A percentile compares a stretch with the other conserved stretches of the same genome.
Conservation (phyloP, 2,329 filamentous ascomycete genomes). For the Emmonsia crescens region DNA sequence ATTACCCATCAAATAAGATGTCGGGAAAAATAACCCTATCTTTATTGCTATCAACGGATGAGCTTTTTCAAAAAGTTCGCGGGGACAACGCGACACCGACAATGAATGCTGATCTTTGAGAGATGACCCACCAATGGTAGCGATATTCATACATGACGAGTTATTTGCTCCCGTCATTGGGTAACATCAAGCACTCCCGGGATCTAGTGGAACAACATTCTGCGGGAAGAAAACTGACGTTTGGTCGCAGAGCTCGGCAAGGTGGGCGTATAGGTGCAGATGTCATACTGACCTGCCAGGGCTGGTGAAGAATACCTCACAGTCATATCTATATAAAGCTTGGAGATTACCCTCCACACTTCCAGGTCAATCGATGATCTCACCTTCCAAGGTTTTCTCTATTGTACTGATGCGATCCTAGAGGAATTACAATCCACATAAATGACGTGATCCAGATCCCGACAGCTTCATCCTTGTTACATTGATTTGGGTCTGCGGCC, state of each 20-base stretch:
- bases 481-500: no score
- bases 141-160: neutral
- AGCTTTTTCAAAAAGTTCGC: neutral
- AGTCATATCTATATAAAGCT: neutral
- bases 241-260: neutral
- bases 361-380: neutral
- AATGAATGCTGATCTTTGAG: neutral
- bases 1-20: neutral
- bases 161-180: neutral
- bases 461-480: neutral
- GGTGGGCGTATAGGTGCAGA: neutral
- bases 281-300: neutral
- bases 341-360: neutral
- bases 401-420: no score
- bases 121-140: neutral
- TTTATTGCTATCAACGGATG: neutral
- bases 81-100: neutral
- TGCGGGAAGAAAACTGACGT: neutral
- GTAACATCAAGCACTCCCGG: neutral
- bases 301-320: neutral
- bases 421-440: neutral
- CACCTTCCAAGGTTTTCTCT: no score
- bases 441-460: neutral
- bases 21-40: neutral
- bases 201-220: neutral